These are phyloP conservation scores for Pythium utonaiense DNA, from an alignment of 352 stramenopile genomes.

Conservation along the genomic window DNA sequence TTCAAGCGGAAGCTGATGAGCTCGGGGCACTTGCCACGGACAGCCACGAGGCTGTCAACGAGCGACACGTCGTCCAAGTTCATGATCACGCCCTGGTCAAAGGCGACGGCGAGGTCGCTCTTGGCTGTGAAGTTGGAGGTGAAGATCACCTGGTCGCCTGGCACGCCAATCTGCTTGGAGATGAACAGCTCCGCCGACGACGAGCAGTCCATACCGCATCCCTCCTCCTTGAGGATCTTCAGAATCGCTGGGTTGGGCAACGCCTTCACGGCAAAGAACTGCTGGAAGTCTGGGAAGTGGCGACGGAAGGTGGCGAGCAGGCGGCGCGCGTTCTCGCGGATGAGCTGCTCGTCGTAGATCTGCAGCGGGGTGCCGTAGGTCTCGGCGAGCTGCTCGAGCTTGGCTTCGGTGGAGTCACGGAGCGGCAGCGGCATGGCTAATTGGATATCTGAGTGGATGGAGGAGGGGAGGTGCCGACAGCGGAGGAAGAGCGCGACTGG, in stretches of 20 bases:
- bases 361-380: slow-evolving; percentile 85
- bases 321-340: slow-evolving; percentile 70
- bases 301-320: slow-evolving; percentile 69
- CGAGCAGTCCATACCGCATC: slow-evolving; percentile 89
- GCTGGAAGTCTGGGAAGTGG: slow-evolving; percentile 81
- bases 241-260: slow-evolving; percentile 87
- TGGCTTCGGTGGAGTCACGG: slow-evolving; percentile 28
- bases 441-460: background rate
- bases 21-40: slow-evolving; percentile 69
- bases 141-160: slow-evolving; percentile 81
- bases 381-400: slow-evolving; percentile 63
- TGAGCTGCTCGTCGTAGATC: slow-evolving; percentile 86
- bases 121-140: slow-evolving; percentile 90
- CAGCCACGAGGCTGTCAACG: slow-evolving; percentile 67
- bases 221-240: slow-evolving; percentile 77
- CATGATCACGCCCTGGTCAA: slow-evolving; percentile 81
- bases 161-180: slow-evolving; percentile 67
- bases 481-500: background rate
- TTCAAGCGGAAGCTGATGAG: slow-evolving; percentile 89
- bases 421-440: slow-evolving; percentile 52
- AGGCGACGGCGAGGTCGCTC: slow-evolving; percentile 65
- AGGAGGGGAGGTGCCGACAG: background rate
- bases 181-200: slow-evolving; percentile 83
- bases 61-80: slow-evolving; percentile 87
- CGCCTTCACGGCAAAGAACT: slow-evolving; percentile 90